These are phyloP conservation scores for Isatis lusitanica DNA, from an alignment of 441 rosid species.

Conservation along the genomic window DNA sequence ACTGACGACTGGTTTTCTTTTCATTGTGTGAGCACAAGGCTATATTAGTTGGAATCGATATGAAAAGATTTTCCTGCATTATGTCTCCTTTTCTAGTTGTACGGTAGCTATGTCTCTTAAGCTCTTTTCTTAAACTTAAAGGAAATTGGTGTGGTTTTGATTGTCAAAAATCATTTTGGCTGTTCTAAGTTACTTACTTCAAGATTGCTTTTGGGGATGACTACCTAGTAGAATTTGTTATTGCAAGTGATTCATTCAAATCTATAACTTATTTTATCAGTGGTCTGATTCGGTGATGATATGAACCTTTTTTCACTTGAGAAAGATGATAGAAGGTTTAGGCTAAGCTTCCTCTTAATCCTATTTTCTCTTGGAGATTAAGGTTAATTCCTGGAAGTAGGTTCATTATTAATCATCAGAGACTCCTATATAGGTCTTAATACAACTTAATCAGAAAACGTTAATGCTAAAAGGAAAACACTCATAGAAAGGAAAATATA, in stretches of 20 bases:
- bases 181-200: conserved; percentile 1
- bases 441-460: no score
- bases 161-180: background rate
- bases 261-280: background rate
- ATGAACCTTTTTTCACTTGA: no score
- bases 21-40: conserved; percentile 17
- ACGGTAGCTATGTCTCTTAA: conserved; percentile 3
- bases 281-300: conserved; percentile 9
- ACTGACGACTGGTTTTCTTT: conserved; percentile 4
- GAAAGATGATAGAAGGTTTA: no score
- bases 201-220: conserved; percentile 14
- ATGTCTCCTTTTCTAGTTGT: background rate
- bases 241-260: background rate
- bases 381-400: no score
- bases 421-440: no score
- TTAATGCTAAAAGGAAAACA: no score
- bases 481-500: no score
- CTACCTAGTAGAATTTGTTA: background rate
- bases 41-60: conserved; percentile 15
- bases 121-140: conserved; percentile 8
- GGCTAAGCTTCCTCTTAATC: no score
- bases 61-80: conserved; percentile 10
- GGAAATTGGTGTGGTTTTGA: conserved; percentile 20
- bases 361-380: no score
- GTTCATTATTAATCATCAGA: no score